phyloP scores from a whole-genome alignment of 2,329 filamentous ascomycete species.

The Talaromyces sp. region DNA sequence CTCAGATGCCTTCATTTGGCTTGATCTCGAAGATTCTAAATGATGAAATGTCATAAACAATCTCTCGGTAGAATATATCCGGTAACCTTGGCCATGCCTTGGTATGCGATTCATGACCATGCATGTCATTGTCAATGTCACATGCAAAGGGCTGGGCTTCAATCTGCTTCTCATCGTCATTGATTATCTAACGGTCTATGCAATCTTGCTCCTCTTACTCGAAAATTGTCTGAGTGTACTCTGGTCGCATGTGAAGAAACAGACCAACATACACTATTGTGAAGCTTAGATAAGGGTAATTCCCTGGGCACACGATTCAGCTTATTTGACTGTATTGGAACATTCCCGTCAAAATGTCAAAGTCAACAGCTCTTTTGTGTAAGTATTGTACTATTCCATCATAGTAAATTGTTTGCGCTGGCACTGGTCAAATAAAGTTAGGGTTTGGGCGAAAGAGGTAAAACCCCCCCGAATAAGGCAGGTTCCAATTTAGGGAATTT shows the following conservation, averaged over 20 bases:
- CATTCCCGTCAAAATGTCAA: background rate
- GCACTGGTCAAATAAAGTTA: constrained; percentile 7
- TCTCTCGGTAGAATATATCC: background rate
- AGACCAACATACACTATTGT: background rate
- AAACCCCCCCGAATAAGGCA: constrained; percentile 12
- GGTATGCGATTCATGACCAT: background rate
- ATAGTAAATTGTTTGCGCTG: background rate
- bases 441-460: constrained; percentile 9
- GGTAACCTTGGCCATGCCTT: background rate
- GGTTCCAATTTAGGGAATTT: constrained; percentile 14
- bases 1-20: background rate
- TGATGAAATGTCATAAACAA: background rate
- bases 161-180: background rate
- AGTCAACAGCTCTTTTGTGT: background rate
- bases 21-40: no score
- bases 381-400: background rate
- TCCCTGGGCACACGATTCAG: background rate
- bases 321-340: background rate
- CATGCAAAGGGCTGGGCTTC: background rate
- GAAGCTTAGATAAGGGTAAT: background rate
- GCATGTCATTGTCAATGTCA: background rate
- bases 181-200: background rate
- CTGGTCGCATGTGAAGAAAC: background rate
- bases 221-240: background rate
- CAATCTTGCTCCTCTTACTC: no score